Evolutionary conservation across 805 yeast species (phyloP).

Genomic region (Kuraishia hungarica): DNA sequence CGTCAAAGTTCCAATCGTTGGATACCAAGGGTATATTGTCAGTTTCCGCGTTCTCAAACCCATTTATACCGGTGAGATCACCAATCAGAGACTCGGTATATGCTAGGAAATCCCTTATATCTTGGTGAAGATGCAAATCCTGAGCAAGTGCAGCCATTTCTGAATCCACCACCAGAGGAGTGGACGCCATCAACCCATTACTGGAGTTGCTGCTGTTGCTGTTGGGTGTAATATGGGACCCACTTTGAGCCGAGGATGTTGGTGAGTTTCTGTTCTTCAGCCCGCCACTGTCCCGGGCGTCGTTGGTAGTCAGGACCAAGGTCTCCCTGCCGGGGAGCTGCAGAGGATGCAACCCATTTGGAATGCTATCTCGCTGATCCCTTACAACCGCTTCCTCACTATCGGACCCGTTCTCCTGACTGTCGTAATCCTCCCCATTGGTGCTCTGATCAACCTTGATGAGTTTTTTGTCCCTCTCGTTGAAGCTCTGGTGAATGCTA

Average conservation of each 20-base stretch:
- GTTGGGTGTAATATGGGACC: neutral
- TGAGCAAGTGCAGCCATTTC: neutral
- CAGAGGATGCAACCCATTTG: neutral
- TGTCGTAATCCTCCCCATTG: neutral
- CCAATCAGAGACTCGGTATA: neutral
- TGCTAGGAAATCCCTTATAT: neutral
- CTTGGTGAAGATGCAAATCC: neutral
- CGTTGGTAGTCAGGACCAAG: neutral
- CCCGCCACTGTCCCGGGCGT: neutral
- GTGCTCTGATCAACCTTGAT: neutral
- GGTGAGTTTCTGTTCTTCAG: neutral
- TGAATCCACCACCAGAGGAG: neutral
- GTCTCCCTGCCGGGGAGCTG: neutral
- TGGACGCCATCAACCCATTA: neutral
- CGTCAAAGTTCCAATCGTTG: conserved; percentile 3
- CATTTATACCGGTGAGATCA: neutral
- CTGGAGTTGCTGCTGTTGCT: neutral
- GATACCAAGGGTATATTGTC: neutral
- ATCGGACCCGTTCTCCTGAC: neutral
- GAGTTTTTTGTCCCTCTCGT: neutral
- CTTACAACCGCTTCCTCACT: neutral
- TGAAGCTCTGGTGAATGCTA: conserved; percentile 7
- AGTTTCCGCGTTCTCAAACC: neutral
- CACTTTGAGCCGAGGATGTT: neutral
- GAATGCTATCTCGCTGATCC: conserved; percentile 1